These are phyloP conservation scores for Termitomyces sp. DNA, from an alignment of 768 basidiomycete species.

Conservation along the genomic window DNA sequence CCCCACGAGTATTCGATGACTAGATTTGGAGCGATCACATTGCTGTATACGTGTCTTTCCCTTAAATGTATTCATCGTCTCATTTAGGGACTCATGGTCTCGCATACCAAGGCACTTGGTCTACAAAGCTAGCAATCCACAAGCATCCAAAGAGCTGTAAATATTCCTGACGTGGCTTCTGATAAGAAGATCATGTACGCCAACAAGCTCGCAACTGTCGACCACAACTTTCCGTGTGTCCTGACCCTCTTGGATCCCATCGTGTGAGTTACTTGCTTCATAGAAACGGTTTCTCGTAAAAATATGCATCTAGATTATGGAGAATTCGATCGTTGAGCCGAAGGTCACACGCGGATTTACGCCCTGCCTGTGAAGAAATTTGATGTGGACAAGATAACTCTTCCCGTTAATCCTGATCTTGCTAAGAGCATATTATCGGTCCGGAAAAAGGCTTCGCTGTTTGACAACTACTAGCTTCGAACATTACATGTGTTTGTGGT, in stretches of 20 bases:
- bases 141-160: constrained; percentile 83
- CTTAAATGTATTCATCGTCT: constrained; percentile 7
- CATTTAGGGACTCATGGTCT: constrained; percentile 63
- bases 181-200: constrained; percentile 62
- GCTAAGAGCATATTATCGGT: constrained; percentile 69
- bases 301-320: constrained; percentile 73
- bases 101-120: constrained; percentile 56
- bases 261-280: background rate
- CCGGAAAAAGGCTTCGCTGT: constrained; percentile 92
- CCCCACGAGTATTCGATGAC: constrained; percentile 89
- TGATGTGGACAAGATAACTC: constrained; percentile 50
- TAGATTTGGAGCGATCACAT: constrained; percentile 98
- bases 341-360: constrained; percentile 70
- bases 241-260: background rate
- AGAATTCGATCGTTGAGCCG: constrained; percentile 72
- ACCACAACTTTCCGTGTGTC: constrained; percentile 82
- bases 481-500: constrained; percentile 82
- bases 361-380: constrained; percentile 65
- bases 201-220: constrained; percentile 82
- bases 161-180: constrained; percentile 16
- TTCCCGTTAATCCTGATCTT: constrained; percentile 1
- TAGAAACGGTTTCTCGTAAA: constrained; percentile 71
- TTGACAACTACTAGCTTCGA: constrained; percentile 45
- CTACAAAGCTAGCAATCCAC: constrained; percentile 90
- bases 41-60: constrained; percentile 52